Conservation (phyloP, 495 filamentous ascomycete species). For the Monascus purpureus region DNA sequence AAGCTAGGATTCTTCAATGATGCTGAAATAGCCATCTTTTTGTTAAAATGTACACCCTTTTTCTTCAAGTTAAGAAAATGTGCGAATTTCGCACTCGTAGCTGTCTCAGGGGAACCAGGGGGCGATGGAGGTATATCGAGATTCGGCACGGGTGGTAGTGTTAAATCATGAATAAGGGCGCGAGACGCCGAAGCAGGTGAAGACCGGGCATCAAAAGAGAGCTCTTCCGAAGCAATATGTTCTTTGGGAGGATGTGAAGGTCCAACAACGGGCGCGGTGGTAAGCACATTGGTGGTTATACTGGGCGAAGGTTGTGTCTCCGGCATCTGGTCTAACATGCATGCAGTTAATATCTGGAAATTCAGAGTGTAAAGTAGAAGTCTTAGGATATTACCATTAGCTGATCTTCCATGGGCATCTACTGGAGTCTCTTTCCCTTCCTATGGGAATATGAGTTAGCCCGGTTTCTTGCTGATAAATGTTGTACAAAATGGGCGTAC, state of each 20-base stretch:
- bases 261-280: conserved; percentile 31
- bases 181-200: conserved; percentile 61
- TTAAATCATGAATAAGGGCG: conserved; percentile 59
- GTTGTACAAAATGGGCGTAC: conserved; percentile 9
- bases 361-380: no score
- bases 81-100: conserved; percentile 57
- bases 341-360: not conserved
- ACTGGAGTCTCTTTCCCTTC: conserved; percentile 2
- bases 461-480: not conserved
- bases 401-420: conserved; percentile 1
- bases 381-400: conserved; percentile 10
- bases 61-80: conserved; percentile 78
- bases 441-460: conserved; percentile 2
- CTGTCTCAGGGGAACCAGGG: conserved; percentile 53
- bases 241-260: conserved; percentile 20
- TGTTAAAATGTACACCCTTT: conserved; percentile 82
- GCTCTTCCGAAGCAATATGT: conserved; percentile 9
- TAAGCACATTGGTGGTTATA: conserved; percentile 3
- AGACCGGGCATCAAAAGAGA: conserved; percentile 23
- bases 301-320: conserved; percentile 1
- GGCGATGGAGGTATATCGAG: conserved; percentile 77
- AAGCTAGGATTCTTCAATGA: conserved; percentile 72
- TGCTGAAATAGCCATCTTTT: conserved; percentile 53
- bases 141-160: conserved; percentile 67
- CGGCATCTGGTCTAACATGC: conserved; percentile 1